A percentile compares a stretch with the other conserved stretches of the same genome.
Evolutionary conservation across 352 stramenopile genomes (phyloP).

Genomic region (Pythium brassicae): DNA sequence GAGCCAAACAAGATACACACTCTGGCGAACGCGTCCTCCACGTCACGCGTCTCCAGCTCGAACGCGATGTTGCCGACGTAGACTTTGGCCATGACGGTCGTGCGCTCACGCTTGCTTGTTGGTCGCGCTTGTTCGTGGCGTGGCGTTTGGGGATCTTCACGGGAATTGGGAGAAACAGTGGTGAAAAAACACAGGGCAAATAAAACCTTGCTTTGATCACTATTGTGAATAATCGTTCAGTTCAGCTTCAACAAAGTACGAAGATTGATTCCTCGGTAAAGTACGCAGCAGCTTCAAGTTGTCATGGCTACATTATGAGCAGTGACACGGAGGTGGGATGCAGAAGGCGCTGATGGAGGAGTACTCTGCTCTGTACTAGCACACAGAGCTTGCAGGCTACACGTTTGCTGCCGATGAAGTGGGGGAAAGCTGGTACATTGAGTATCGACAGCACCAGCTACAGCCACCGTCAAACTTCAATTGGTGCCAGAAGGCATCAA

Average conservation of each 20-base stretch:
- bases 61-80: slow-evolving; percentile 66
- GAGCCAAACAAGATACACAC: slow-evolving; percentile 9
- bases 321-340: too few species aligned
- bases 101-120: slow-evolving; percentile 8
- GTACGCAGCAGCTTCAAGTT: background rate
- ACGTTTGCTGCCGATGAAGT: background rate
- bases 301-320: background rate
- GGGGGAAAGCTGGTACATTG: background rate
- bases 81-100: slow-evolving; percentile 50
- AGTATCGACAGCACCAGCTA: background rate
- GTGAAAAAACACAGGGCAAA: background rate
- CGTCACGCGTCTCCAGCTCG: slow-evolving; percentile 34
- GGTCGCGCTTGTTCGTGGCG: background rate
- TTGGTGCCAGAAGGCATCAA: too few species aligned
- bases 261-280: background rate
- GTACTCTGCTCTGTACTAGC: too few species aligned
- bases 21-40: slow-evolving; percentile 46
- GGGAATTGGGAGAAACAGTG: background rate
- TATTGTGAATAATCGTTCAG: too few species aligned
- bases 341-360: too few species aligned
- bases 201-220: too few species aligned
- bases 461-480: too few species aligned
- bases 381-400: background rate
- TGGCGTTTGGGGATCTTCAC: background rate
- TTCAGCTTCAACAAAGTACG: background rate